Evolutionary conservation across 2,329 filamentous ascomycete species (phyloP), one percentile per base, ranked within the genome.

Genomic region (Trichoderma sp.): DNA sequence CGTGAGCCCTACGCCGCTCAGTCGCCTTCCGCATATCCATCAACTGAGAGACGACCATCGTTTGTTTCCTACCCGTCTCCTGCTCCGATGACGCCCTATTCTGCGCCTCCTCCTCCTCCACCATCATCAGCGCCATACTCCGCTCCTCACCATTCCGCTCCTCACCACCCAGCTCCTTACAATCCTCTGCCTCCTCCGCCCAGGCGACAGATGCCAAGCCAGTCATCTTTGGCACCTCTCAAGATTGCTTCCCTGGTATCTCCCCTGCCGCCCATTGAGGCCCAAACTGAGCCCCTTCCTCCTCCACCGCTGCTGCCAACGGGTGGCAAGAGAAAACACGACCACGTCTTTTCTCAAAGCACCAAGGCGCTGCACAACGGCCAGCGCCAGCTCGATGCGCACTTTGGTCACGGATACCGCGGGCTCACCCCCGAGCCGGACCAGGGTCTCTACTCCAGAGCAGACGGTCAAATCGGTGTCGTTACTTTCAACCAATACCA

Each of bases 1-100:
- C 83, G 85, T 6, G 84, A 84, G 67, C 82, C 81, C 21, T 83
- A 83, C 35, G 80, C 81, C 9, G 85, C 87, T 41, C 83, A 83
- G 3, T 84, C 86, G 14, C 82, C 85, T 11, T 83, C 84, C 0
- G 74, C 79, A 9, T 83, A 81, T 77, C 81, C 82, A 11, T 73
- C 79, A n/a, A 27, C 63, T 3, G 81, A 82, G 12, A 81, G 84
- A 41, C 77, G 81, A 33, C 80, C 83, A 35, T 84, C 84, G 6
- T 79, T 80, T 14, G 76, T 76, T 8, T 81, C 81, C 1, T 82
- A 82, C 29, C 78, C 41, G 45, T 27, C 56, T 38, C 62, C 71
- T 21, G 41, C 60, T 16, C 75, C 79, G 11, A 78, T 82, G 76
- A 83, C 78, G 6, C 76, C 79, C 29, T 62, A 80, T 5, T 76